Conservation (phyloP, 2,329 filamentous ascomycete genomes). For the Lasiodiplodia hormozganensis region DNA sequence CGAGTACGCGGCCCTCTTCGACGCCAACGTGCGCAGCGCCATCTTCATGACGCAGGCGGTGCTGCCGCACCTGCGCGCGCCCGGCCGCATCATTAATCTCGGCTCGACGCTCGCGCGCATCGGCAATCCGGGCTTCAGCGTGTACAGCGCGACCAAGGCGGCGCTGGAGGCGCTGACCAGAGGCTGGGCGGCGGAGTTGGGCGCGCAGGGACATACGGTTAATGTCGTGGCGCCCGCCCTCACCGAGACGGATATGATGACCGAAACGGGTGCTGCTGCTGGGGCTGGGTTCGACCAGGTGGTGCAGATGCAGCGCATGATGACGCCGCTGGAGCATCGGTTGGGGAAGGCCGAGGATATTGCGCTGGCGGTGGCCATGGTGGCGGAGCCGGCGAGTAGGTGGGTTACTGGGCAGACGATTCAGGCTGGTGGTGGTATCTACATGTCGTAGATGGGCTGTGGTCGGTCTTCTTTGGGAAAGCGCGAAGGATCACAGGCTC, state of each 20-base stretch:
- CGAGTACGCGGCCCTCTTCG: not conserved
- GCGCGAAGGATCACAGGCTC: too few relatives aligned
- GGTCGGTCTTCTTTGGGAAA: too few relatives aligned
- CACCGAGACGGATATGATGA: too few relatives aligned
- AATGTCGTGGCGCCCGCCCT: too few relatives aligned
- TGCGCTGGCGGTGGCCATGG: constrained; percentile 61
- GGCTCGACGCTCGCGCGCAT: not conserved
- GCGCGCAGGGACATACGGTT: too few relatives aligned
- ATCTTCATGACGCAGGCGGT: constrained; percentile 3
- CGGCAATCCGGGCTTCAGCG: not conserved
- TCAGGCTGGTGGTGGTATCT: constrained; percentile 58
- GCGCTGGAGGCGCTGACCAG: constrained; percentile 4
- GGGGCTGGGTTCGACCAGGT: constrained; percentile 40
- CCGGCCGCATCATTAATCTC: constrained; percentile 4
- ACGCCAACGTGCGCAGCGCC: not conserved
- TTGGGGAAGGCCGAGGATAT: constrained; percentile 62
- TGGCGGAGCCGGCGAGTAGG: constrained; percentile 57
- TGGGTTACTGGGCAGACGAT: constrained; percentile 61
- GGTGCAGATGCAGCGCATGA: not conserved
- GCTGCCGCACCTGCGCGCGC: constrained; percentile 8
- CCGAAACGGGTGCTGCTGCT: too few relatives aligned
- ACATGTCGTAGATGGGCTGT: not conserved
- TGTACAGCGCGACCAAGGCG: constrained; percentile 24
- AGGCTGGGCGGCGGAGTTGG: not conserved
- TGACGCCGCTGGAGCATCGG: constrained; percentile 53